Evolutionary conservation across 306 rosid species (phyloP).

Genomic region (Prunus armeniaca): DNA sequence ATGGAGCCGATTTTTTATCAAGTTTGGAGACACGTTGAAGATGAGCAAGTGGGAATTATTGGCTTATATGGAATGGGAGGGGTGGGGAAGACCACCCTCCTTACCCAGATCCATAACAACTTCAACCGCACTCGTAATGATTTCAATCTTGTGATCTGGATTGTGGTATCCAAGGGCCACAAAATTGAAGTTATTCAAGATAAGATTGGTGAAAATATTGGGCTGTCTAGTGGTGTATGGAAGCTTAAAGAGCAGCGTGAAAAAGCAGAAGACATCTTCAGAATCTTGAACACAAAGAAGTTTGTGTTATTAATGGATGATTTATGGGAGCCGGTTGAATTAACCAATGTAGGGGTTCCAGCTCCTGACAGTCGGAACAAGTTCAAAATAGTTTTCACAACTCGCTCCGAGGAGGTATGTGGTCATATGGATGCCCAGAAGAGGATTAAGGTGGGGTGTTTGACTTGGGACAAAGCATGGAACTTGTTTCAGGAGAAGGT

Average conservation of each 20-base stretch:
- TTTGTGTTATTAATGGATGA: constrained; percentile 32
- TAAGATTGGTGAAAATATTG: no score
- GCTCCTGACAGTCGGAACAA: neutral
- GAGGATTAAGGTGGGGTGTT: constrained; percentile 4
- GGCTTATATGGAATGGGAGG: no score
- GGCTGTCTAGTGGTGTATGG: neutral
- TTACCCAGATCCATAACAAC: no score
- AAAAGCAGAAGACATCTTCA: constrained; percentile 9
- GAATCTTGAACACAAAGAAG: neutral
- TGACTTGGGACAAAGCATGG: constrained; percentile 8
- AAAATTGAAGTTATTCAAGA: no score
- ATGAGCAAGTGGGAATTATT: no score
- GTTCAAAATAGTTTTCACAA: constrained; percentile 29
- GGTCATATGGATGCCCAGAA: constrained; percentile 19
- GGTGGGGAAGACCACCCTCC: no score
- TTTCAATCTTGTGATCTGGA: no score
- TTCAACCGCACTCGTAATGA: no score
- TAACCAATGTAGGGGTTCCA: neutral
- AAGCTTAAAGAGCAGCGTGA: neutral
- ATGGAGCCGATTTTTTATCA: no score
- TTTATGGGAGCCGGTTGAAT: neutral
- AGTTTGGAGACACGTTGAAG: no score
- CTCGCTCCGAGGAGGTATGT: constrained; percentile 21
- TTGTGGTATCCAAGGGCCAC: no score
- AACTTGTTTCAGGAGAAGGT: neutral